Evolutionary conservation across 75 land plant species (phyloP).

Genomic region (Pinus taeda): DNA sequence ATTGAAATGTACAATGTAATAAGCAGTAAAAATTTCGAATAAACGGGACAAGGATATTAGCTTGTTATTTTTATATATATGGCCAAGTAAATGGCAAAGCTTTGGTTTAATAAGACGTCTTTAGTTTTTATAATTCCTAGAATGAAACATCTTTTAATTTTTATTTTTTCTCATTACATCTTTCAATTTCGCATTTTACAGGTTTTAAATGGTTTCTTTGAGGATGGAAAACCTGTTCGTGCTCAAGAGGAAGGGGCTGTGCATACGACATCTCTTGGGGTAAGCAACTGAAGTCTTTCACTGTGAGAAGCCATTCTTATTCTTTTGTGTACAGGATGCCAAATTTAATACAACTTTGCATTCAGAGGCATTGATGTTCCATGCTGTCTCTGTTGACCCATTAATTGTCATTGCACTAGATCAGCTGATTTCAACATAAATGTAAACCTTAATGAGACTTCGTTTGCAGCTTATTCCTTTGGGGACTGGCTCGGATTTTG

Average conservation of each 20-base stretch:
- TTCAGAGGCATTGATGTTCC: neutral
- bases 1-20: neutral
- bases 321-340: neutral
- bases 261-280: conserved; percentile 82
- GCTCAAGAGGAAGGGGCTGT: conserved; percentile 19
- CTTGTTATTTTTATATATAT: neutral
- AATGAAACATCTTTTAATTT: neutral
- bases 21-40: neutral
- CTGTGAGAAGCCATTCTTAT: neutral
- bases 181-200: conserved; percentile 18
- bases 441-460: conserved; percentile 4
- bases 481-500: conserved; percentile 97
- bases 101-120: neutral
- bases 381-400: neutral
- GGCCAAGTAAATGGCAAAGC: neutral
- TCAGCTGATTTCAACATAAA: conserved; percentile 14
- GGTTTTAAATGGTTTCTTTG: conserved; percentile 96
- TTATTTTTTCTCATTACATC: neutral
- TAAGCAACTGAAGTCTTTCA: conserved; percentile 22
- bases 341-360: neutral
- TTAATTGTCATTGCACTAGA: neutral
- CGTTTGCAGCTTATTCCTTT: conserved; percentile 85
- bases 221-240: conserved; percentile 52
- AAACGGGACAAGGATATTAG: neutral
- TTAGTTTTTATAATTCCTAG: neutral